phyloP scores from a whole-genome alignment of 176 grass and related monocot species.

The Musa schizocarpa region DNA sequence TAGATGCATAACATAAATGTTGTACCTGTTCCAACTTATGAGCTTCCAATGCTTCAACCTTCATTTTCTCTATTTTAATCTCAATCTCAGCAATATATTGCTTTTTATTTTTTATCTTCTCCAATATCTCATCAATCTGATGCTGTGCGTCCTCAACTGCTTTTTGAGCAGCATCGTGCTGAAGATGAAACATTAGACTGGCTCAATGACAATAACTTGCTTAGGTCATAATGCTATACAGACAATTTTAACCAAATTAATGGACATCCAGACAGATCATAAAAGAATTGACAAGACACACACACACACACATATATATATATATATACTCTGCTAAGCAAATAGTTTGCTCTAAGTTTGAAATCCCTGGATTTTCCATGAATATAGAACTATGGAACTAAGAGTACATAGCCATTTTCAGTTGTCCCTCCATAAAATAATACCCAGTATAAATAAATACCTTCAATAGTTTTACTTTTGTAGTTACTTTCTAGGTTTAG shows the following conservation, averaged over 20 bases:
- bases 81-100: conserved; percentile 42
- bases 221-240: no score
- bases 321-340: not conserved
- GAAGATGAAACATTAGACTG: conserved; percentile 1
- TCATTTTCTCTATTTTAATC: conserved; percentile 50
- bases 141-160: conserved; percentile 58
- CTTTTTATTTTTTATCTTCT: conserved; percentile 51
- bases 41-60: conserved; percentile 53
- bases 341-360: not conserved
- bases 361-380: no score
- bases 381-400: no score
- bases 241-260: no score
- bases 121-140: conserved; percentile 60
- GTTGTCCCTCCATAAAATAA: no score
- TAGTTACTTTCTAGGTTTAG: not conserved
- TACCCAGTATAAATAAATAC: no score
- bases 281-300: not conserved
- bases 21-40: conserved; percentile 59
- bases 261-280: no score
- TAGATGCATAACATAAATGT: not conserved
- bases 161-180: conserved; percentile 63
- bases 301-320: no score
- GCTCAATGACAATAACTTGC: not conserved
- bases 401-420: no score
- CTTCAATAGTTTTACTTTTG: no score